Evolutionary conservation across 78 protist genomes (phyloP).

Genomic region (slime mould (Dictyostelium discoideum)): dicty_2.7 NC_007090.3:1572001-1572500

Average conservation of each 20-base stretch:
- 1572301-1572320: slow-evolving; percentile 47
- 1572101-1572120: neutral
- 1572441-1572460: slow-evolving; percentile 18
- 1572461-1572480: slow-evolving; percentile 3
- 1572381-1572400: slow-evolving; percentile 16
- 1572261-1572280: neutral
- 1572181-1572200: no score
- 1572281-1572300: slow-evolving; percentile 1
- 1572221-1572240: slow-evolving; percentile 27
- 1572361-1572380: neutral
- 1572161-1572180: no score
- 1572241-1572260: neutral
- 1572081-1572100: neutral
- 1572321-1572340: neutral
- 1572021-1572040: slow-evolving; percentile 86
- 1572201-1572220: slow-evolving; percentile 57
- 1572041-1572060: slow-evolving; percentile 87
- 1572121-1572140: neutral
- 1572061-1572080: slow-evolving; percentile 74
- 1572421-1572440: slow-evolving; percentile 24
- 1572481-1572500: neutral
- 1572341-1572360: neutral
- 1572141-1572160: no score
- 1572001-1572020: slow-evolving; percentile 82
- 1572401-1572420: neutral